Base-by-base conservation (phyloP, 768 basidiomycete species). In the Phanerodontia chrysosporium region DNA sequence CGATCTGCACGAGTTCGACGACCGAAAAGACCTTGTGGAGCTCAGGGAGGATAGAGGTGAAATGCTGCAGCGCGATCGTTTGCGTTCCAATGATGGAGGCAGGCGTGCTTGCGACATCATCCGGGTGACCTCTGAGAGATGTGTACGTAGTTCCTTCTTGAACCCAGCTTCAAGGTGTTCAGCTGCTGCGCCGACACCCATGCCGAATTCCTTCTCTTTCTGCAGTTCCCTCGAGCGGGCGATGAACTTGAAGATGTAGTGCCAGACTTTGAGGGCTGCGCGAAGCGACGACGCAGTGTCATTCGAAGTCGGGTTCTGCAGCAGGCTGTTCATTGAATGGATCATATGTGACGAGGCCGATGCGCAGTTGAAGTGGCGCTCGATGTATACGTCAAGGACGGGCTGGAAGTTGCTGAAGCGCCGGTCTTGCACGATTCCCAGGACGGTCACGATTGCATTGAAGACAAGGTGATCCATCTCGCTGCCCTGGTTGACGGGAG, bases 391-490 rank as follows among this genome's bases (percentile, higher is more conserved):
- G 66, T 97, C 93, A 60, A 98, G 77, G 4, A 96, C 94, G 1
- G 92, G 88, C 64, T 91, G 87, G 78, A 98, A 98, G 72, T 96
- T 94, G 72, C 87, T 90, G 80, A 98, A 98, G 27, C 96, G 84
- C 29, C 96, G 83, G 72, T 98, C 96, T 66, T 93, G 90, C 13
- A 95, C 87, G 60, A 98, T 95, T 3, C 91, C 89, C 12, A 98
- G 86, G 13, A 98, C 89, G 3, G 87, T 92, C 55, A 98, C 89
- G 14, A 98, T 82, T 1, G 91, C 90, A 65, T 91, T 89, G 77
- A 98, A 97, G 9, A 95, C 91, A 39, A 91, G 78, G 58, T 85
- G 79, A 65, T 97, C 92, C 74, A 96, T 82, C 65, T 93, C 88
- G 22, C 87, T 86, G 6, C 81, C 70, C 58, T 85, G 85, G 64